phyloP scores from a whole-genome alignment of 73 alveolate species.

The Paraurostyla sp. region DNA sequence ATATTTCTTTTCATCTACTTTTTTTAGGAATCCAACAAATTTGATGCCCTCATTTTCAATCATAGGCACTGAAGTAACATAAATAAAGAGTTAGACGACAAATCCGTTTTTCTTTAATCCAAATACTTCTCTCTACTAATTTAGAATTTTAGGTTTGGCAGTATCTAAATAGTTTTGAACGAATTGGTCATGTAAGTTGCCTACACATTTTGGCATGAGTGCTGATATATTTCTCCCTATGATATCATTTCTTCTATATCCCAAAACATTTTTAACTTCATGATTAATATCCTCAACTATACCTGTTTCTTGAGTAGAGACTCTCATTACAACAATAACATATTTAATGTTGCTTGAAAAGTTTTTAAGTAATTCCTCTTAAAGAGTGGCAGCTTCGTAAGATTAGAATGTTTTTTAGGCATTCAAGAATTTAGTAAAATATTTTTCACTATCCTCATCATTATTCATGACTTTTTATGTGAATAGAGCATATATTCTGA shows the following conservation, averaged over 20 bases:
- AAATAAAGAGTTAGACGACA: constrained; percentile 13
- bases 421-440: background rate
- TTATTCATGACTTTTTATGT: constrained; percentile 34
- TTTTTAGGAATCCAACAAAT: constrained; percentile 57
- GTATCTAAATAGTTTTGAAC: constrained; percentile 47
- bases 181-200: constrained; percentile 47
- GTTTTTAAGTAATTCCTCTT: constrained; percentile 17
- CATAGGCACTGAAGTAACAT: constrained; percentile 53
- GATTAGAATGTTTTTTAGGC: constrained; percentile 42
- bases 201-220: constrained; percentile 63
- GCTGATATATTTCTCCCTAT: constrained; percentile 32
- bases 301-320: constrained; percentile 38
- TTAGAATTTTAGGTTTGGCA: constrained; percentile 31
- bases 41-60: constrained; percentile 41
- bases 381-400: constrained; percentile 33
- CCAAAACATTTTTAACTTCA: constrained; percentile 37
- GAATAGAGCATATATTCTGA: constrained; percentile 39
- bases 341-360: constrained; percentile 15
- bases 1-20: constrained; percentile 33
- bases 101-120: constrained; percentile 47
- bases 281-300: constrained; percentile 50
- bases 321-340: constrained; percentile 39
- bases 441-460: constrained; percentile 43
- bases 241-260: constrained; percentile 44
- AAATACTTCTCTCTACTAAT: constrained; percentile 45